These are phyloP conservation scores for Noccaea bulbosa DNA, from an alignment of 345 rosid genomes.

Conservation along the genomic window DNA sequence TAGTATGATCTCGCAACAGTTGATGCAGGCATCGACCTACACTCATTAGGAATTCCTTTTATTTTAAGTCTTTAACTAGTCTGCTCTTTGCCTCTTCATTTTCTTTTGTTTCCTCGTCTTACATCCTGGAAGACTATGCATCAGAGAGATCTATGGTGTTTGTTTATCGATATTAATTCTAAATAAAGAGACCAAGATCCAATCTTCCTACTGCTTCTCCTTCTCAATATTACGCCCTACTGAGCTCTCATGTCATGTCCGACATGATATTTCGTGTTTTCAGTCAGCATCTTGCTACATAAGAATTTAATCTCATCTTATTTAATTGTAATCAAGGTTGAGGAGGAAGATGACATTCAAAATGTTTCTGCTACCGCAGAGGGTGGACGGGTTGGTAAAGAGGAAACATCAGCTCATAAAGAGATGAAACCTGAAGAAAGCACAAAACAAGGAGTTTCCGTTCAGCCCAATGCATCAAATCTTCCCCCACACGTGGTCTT, in stretches of 20 bases:
- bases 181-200: slow-evolving; percentile 5
- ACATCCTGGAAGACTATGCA: slow-evolving; percentile 18
- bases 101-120: slow-evolving; percentile 26
- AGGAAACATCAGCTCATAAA: slow-evolving; percentile 51
- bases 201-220: slow-evolving; percentile 14
- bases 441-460: slow-evolving; percentile 50
- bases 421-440: slow-evolving; percentile 47
- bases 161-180: slow-evolving; percentile 11
- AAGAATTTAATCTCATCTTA: slow-evolving; percentile 31
- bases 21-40: slow-evolving; percentile 5
- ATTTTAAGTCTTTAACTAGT: background rate
- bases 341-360: slow-evolving; percentile 77
- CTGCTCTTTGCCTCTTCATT: slow-evolving; percentile 30
- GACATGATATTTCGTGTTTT: slow-evolving; percentile 14
- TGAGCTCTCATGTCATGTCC: slow-evolving; percentile 32
- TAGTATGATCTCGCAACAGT: slow-evolving; percentile 21
- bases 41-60: slow-evolving; percentile 10
- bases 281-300: slow-evolving; percentile 24
- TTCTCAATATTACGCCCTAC: slow-evolving; percentile 16
- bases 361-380: slow-evolving; percentile 58
- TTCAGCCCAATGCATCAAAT: slow-evolving; percentile 49
- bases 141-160: slow-evolving; percentile 16
- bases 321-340: slow-evolving; percentile 67
- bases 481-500: slow-evolving; percentile 88
- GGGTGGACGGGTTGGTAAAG: slow-evolving; percentile 55